Base-by-base conservation (phyloP, 106 monocot genomes). In the Allium fistulosum region DNA sequence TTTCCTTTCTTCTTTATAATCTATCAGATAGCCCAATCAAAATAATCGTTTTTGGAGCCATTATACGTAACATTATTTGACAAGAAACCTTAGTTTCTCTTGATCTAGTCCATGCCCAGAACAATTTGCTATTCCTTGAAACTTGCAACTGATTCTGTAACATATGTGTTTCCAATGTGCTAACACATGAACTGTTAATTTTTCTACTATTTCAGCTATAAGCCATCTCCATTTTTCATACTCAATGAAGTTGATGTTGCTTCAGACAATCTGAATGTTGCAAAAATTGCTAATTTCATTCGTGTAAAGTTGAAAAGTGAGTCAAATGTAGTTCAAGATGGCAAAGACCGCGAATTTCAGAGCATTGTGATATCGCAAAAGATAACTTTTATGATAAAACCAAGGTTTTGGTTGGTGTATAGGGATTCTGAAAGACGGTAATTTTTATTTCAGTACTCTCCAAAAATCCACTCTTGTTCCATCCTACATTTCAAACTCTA, bases 341-440 rank as follows among this genome's bases (percentile, higher is more conserved):
- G 37, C 7, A 85, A 87, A n/a, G 77, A 73, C 10, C 77, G 74
- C 73, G 90, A 85, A 8, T 99, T 99, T 56, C 97, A 99, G 74
- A 92, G 88, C 66, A 99, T 99, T 26, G 97, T 99, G 12, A 92
- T 99, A 14, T 99, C 97, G 1, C 83, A 49, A 99, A 99, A 72
- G 97, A 99, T 66, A 92, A 76, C 74, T 99, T 99, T 82, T 99
- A 92, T 65, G 97, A 92, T 69, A 99, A 99, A 69, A 89, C 97
- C 13, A 92, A 99, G 80, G 88, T 89, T 22, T 76, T 99, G 63
- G 86, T 99, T 66, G 97, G 92, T 99, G 47, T 99, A 92, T 66
- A 87, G 92, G 72, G 97, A 99, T 71, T 76, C 86, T 6, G 92
- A 88, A 55, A 89, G 69, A 71, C 79, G 92, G 97, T 92, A 46